phyloP scores from a whole-genome alignment of 2,329 filamentous ascomycete species.

The Helminthosporium solani region DNA sequence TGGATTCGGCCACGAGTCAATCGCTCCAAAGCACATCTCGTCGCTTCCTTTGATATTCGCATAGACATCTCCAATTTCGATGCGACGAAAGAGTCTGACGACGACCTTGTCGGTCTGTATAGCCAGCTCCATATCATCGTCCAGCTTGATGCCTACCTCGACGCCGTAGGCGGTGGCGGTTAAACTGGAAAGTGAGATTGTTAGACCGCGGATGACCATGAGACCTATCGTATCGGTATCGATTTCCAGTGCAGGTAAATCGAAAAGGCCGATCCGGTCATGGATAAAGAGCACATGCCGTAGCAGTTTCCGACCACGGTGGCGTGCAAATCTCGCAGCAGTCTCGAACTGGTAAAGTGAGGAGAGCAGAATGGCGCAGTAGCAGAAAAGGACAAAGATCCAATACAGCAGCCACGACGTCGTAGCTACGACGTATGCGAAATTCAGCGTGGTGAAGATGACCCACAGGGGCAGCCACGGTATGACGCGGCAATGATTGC shows the following conservation, averaged over 20 bases:
- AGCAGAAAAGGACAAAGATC: conserved; percentile 46
- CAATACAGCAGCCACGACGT: conserved; percentile 56
- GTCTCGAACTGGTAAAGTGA: conserved; percentile 51
- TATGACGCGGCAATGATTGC: conserved; percentile 44
- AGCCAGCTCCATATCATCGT: conserved; percentile 55
- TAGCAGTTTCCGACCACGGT: conserved; percentile 41
- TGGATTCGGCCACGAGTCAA: conserved; percentile 32
- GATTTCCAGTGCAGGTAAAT: conserved; percentile 55
- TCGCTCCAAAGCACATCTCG: conserved; percentile 52
- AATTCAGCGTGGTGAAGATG: conserved; percentile 49
- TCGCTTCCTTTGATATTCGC: conserved; percentile 57
- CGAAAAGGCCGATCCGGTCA: conserved; percentile 53
- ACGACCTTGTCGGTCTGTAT: conserved; percentile 53
- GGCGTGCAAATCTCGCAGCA: conserved; percentile 40
- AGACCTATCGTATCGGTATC: conserved; percentile 56
- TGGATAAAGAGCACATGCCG: conserved; percentile 52
- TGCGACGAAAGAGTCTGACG: conserved; percentile 51
- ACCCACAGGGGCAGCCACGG: conserved; percentile 51
- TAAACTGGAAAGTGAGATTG: conserved; percentile 52
- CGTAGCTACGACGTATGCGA: conserved; percentile 49
- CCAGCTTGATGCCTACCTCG: conserved; percentile 55
- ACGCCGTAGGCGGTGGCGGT: conserved; percentile 55
- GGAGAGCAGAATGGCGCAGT: conserved; percentile 45
- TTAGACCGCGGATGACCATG: conserved; percentile 55
- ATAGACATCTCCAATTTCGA: conserved; percentile 55